Conservation (phyloP, 352 stramenopile genomes). For the Globisporangium recalcitrans region DNA sequence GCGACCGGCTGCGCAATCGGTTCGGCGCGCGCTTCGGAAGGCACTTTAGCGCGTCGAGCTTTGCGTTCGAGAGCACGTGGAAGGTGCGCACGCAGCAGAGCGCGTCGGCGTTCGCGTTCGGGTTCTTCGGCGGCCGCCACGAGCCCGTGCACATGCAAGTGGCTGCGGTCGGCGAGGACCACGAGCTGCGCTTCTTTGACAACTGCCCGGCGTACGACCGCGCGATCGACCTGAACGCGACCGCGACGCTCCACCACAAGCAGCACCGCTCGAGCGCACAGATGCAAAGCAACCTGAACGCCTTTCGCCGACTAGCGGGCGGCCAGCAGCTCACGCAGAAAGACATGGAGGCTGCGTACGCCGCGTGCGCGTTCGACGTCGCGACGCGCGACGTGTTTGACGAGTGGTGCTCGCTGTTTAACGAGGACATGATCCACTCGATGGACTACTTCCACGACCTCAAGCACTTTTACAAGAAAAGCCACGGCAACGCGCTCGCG, state of each 20-base stretch:
- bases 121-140: conserved; percentile 53
- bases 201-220: conserved; percentile 67
- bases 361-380: conserved; percentile 77
- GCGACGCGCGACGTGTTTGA: conserved; percentile 36
- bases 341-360: conserved; percentile 77
- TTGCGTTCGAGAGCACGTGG: conserved; percentile 75
- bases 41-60: conserved; percentile 31
- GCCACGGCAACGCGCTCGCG: conserved; percentile 62
- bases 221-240: conserved; percentile 59
- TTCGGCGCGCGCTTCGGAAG: conserved; percentile 25
- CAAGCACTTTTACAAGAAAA: conserved; percentile 86
- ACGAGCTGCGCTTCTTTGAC: conserved; percentile 76
- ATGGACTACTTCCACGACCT: conserved; percentile 87
- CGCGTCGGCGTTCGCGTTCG: conserved; percentile 65
- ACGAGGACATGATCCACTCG: conserved; percentile 55
- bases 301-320: conserved; percentile 32
- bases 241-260: conserved; percentile 44
- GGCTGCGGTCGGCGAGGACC: conserved; percentile 43
- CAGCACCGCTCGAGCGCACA: conserved; percentile 42
- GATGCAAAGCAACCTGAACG: conserved; percentile 47
- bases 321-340: conserved; percentile 28
- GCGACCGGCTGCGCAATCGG: conserved; percentile 41
- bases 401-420: conserved; percentile 68
- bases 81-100: conserved; percentile 78
- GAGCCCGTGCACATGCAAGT: conserved; percentile 57